Evolutionary conservation across 805 yeast species (phyloP), one percentile per base, ranked within the genome.

Genomic region (Nakazawaea anatomiae): DNA sequence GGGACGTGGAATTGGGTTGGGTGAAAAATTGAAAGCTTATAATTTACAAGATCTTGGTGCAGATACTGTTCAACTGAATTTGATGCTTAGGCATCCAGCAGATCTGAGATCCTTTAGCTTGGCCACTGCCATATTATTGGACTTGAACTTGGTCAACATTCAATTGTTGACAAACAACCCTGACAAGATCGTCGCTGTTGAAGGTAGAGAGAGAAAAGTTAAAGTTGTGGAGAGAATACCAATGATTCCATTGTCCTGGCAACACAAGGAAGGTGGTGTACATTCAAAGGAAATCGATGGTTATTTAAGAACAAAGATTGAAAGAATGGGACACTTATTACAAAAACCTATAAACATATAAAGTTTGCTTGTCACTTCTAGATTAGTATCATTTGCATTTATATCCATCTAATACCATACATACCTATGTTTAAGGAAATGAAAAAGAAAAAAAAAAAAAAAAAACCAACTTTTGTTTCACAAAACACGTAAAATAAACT

Each of bases 1-100:
- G 68, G 99, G 99, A 49, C 82, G 99, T 53, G 99, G 99, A 18
- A 94, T 94, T 54, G 99, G 99, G 6, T 74, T 94, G n/a, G 96
- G 97, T 32, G 99, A 94, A 64, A 94, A 94, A 68, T 76, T 94
- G 57, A 94, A 94, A 69, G 98, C 98, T 2, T 94, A 94, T 68
- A 94, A 94, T 64, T 73, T 94, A 57, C 99, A 94, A 72, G 99
- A 94, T 69, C 73, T 94, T 52, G 99, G 99, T 6, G 98, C 98
- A 6, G 99, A 94, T 66, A 94, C 99, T 0, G 98, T 94, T 4
- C 95, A 91, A 66, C 99, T 99, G 7, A 94, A 94, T 67, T 71
- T 94, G 52, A 66, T 94, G 71, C 75, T 94, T 55, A 80, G 96
- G 59, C 99, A 94, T 61, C 99, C 99, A 5, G 98, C 97, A 0